These are phyloP conservation scores for Thuja plicata DNA, from an alignment of 83 land plant species.

Conservation along the genomic window DNA sequence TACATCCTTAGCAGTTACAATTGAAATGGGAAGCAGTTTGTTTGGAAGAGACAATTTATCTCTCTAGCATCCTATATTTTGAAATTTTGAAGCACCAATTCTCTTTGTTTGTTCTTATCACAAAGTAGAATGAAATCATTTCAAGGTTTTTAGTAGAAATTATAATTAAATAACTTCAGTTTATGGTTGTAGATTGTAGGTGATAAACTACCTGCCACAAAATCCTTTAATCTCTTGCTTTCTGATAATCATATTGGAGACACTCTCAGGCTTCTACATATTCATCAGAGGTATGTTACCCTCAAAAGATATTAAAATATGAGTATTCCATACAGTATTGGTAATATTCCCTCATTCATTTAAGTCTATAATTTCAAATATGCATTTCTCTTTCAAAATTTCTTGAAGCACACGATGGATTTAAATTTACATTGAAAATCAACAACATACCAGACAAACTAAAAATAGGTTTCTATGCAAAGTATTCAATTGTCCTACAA, in stretches of 20 bases:
- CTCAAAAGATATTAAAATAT: not conserved
- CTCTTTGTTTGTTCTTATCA: too few species aligned
- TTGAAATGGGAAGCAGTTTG: too few species aligned
- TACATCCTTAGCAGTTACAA: too few species aligned
- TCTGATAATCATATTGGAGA: slow-evolving; percentile 81
- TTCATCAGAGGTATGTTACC: slow-evolving; percentile 65
- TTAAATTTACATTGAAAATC: slow-evolving; percentile 41
- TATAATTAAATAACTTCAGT: too few species aligned
- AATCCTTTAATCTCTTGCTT: slow-evolving; percentile 57
- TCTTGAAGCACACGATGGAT: slow-evolving; percentile 48
- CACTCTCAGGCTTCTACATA: slow-evolving; percentile 62
- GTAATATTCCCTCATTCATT: not conserved
- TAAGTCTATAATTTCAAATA: not conserved
- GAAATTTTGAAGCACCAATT: too few species aligned
- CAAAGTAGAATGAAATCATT: too few species aligned
- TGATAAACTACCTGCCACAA: slow-evolving; percentile 21
- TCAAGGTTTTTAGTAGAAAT: too few species aligned
- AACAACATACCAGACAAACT: slow-evolving; percentile 13
- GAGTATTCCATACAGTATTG: not conserved
- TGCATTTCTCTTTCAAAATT: not conserved
- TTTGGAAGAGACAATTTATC: too few species aligned
- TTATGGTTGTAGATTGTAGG: too few species aligned
- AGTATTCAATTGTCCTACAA: slow-evolving; percentile 61
- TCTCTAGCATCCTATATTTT: too few species aligned
- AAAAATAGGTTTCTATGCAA: slow-evolving; percentile 36